Evolutionary conservation across 148 eudicot genomes (phyloP).

Genomic region (Polygonum aviculare): DNA sequence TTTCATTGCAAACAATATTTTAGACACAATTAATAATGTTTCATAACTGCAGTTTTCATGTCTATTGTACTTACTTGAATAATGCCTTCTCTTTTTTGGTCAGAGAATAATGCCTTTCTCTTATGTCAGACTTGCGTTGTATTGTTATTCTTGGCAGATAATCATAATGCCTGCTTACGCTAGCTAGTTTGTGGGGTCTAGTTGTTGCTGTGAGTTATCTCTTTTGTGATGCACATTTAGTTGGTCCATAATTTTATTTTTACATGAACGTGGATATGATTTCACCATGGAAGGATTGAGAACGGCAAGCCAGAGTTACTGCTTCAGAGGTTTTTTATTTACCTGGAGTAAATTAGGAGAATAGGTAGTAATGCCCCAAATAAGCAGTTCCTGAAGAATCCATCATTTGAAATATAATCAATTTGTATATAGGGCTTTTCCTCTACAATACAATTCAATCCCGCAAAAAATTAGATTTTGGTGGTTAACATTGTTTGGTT

Average conservation of each 20-base stretch:
- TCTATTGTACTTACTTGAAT: neutral
- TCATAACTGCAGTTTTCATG: neutral
- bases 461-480: neutral
- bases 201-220: constrained; percentile 77
- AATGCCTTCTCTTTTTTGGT: too few species aligned
- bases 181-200: constrained; percentile 93
- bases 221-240: neutral
- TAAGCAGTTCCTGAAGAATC: neutral
- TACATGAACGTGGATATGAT: neutral
- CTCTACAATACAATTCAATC: neutral
- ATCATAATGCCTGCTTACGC: constrained; percentile 56
- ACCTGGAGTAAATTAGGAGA: neutral
- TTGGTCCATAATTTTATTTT: neutral
- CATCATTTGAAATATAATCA: neutral
- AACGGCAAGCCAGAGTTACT: neutral
- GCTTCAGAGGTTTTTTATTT: neutral
- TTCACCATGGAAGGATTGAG: neutral
- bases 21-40: neutral
- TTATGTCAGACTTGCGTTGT: neutral
- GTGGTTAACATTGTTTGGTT: neutral
- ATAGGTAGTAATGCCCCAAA: neutral
- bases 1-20: neutral
- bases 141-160: constrained; percentile 44
- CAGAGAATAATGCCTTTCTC: neutral
- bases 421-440: neutral